Evolutionary conservation across 2,329 filamentous ascomycete genomes (phyloP).

Genomic region (Pyricularia pennisetigena): DNA sequence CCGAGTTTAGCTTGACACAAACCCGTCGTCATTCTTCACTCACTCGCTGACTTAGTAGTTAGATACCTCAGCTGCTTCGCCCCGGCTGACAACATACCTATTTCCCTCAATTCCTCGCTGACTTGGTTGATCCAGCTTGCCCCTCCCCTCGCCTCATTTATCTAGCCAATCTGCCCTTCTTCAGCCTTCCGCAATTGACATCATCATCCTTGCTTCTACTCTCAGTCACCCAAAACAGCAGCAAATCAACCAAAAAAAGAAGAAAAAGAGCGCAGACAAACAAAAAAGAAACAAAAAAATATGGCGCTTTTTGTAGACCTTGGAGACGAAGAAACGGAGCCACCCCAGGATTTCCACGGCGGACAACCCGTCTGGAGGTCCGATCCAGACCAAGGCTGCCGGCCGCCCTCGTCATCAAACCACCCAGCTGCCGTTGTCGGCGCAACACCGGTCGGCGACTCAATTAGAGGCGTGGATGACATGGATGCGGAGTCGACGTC

Average conservation of each 20-base stretch:
- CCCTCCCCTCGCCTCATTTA: not conserved
- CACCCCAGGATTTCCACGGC: slow-evolving; percentile 13
- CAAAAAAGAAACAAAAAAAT: not conserved
- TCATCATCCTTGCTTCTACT: not conserved
- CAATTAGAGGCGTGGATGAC: not conserved
- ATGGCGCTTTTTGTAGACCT: slow-evolving; percentile 24
- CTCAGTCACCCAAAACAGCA: not conserved
- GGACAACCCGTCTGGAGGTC: slow-evolving; percentile 14
- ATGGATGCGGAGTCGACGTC: slow-evolving; percentile 6
- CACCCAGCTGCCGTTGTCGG: slow-evolving; percentile 1
- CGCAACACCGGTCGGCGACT: slow-evolving; percentile 6
- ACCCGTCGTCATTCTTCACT: not conserved
- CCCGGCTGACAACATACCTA: not conserved
- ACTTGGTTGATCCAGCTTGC: not conserved
- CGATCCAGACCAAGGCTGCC: slow-evolving; percentile 9
- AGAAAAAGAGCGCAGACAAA: not conserved
- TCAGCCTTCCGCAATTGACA: not conserved
- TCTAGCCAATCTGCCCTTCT: not conserved
- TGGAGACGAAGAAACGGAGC: slow-evolving; percentile 19
- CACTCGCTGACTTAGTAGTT: no score
- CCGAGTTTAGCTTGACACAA: not conserved
- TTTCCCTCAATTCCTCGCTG: not conserved
- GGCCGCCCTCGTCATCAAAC: slow-evolving; percentile 4
- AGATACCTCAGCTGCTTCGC: not conserved
- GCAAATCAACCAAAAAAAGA: not conserved